A percentile compares a stretch with the other conserved stretches of the same genome.
Conservation (phyloP, 345 rosid species). For the Lepidium africanum region DNA sequence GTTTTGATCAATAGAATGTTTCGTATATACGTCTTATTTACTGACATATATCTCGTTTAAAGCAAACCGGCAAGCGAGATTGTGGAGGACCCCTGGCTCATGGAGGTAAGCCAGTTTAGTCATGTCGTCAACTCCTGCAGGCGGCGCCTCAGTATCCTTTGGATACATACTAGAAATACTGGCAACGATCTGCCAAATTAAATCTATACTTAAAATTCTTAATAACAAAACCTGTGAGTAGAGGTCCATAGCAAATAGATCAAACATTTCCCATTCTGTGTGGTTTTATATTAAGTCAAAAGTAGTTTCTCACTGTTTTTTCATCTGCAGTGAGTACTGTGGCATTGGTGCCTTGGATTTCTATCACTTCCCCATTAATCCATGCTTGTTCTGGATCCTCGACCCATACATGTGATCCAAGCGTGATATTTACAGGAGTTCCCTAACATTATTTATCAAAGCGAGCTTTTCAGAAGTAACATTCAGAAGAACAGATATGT, state of each 20-base stretch:
- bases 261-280: not conserved
- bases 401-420: slow-evolving; percentile 57
- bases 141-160: slow-evolving; percentile 50
- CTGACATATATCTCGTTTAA: slow-evolving; percentile 59
- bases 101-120: slow-evolving; percentile 61
- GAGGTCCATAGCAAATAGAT: not conserved
- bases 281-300: not conserved
- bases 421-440: slow-evolving; percentile 47
- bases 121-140: slow-evolving; percentile 67
- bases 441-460: slow-evolving; percentile 33
- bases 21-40: not conserved
- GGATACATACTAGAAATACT: slow-evolving; percentile 45
- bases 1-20: not conserved
- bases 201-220: not conserved
- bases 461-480: not conserved
- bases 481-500: slow-evolving; percentile 7
- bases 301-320: slow-evolving; percentile 36
- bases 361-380: slow-evolving; percentile 50
- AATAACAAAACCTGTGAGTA: not conserved
- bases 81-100: slow-evolving; percentile 59
- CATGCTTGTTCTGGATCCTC: slow-evolving; percentile 56
- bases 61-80: slow-evolving; percentile 47
- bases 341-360: slow-evolving; percentile 41
- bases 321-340: slow-evolving; percentile 30
- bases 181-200: slow-evolving; percentile 36